A percentile compares a stretch with the other conserved stretches of the same genome.
Evolutionary conservation across 1,284 basidiomycete genomes (phyloP).

Genomic region (Austroboletus rostrupii): DNA sequence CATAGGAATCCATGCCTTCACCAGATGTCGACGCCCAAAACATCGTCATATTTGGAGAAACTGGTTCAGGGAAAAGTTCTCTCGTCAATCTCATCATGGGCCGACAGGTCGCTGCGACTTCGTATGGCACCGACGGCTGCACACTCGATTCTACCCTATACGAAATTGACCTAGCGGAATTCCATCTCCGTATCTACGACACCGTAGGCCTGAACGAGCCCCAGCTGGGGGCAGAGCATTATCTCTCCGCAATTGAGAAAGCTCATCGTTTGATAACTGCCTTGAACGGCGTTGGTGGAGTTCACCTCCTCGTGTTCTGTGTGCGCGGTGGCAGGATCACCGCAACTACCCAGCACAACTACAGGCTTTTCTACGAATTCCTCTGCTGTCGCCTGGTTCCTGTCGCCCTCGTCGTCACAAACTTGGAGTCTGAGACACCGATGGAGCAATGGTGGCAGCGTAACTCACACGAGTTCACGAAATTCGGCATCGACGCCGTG

Average conservation of each 20-base stretch:
- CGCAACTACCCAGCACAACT: slow-evolving; percentile 29
- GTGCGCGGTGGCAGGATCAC: slow-evolving; percentile 32
- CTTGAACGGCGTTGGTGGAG: slow-evolving; percentile 22
- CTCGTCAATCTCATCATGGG: slow-evolving; percentile 30
- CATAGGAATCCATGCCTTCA: slow-evolving; percentile 16
- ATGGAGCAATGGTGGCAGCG: slow-evolving; percentile 30
- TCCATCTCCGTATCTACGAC: slow-evolving; percentile 24
- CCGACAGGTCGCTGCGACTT: slow-evolving; percentile 21
- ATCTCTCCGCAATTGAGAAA: slow-evolving; percentile 30
- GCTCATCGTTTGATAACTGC: slow-evolving; percentile 20
- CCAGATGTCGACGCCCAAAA: slow-evolving; percentile 14
- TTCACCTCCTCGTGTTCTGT: slow-evolving; percentile 31
- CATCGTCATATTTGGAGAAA: slow-evolving; percentile 28
- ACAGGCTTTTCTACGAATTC: slow-evolving; percentile 29
- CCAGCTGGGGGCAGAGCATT: slow-evolving; percentile 23
- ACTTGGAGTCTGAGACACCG: slow-evolving; percentile 27
- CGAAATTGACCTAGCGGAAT: slow-evolving; percentile 13
- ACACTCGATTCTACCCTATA: slow-evolving; percentile 27
- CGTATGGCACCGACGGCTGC: slow-evolving; percentile 27
- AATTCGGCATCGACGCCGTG: slow-evolving; percentile 21
- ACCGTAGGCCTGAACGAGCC: slow-evolving; percentile 31
- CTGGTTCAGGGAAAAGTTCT: slow-evolving; percentile 33
- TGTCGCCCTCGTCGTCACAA: slow-evolving; percentile 28
- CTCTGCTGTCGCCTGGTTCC: slow-evolving; percentile 28
- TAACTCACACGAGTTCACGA: slow-evolving; percentile 25